Base-by-base conservation (phyloP, 495 filamentous ascomycete genomes). In the Tuber melanosporum region DNA sequence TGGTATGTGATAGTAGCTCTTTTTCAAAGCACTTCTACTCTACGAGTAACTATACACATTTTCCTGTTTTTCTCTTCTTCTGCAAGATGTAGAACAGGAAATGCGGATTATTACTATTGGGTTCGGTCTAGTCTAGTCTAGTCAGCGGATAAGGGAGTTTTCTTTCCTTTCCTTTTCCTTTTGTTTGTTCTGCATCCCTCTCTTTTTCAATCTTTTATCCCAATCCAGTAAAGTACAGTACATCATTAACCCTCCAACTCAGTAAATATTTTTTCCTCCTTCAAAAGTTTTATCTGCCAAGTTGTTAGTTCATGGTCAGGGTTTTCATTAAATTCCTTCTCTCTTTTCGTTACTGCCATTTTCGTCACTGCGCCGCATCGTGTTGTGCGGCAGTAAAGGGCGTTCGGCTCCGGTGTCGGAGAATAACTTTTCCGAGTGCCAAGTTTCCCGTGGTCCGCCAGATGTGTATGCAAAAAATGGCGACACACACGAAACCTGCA, bases 91-190 rank as follows among this genome's bases (percentile, higher is more conserved):
- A 22, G 47, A 7, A 22, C 47, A 49, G 47, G 47, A 8, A 20
- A 49, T 49, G 19, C 47, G 47, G 47, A 49, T 49, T 49, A 49
- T 49, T 49, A 49, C 22, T 49, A 22, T 20, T 12, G 49, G 52
- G 22, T n/a, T 57, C 22, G 2, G 52, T 26, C 52, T 26, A 57
- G n/a, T 26, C 71, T 66, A 69, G 47, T 26, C 71, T 66, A 69
- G 47, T 74, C 32, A 46, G 66, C 12, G 22, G 41, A n/a, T n/a
- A 26, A 57, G 74, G 45, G 71, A 76, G 74, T 73, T 78, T 71
- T 73, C 36, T 72, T 45, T 69, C 69, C 6, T 4, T 66, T 26
- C 15, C 9, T 5, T 66, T 66, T 19, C 26, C 57, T 19, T 66
- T 32, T 66, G 26, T 32, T 66, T 32, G n/a, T 12, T 62, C 12